A percentile compares a stretch with the other conserved stretches of the same genome.
These are phyloP conservation scores for Smallanthus sonchifolius DNA, from an alignment of 129 eudicot species.

Conservation along the genomic window DNA sequence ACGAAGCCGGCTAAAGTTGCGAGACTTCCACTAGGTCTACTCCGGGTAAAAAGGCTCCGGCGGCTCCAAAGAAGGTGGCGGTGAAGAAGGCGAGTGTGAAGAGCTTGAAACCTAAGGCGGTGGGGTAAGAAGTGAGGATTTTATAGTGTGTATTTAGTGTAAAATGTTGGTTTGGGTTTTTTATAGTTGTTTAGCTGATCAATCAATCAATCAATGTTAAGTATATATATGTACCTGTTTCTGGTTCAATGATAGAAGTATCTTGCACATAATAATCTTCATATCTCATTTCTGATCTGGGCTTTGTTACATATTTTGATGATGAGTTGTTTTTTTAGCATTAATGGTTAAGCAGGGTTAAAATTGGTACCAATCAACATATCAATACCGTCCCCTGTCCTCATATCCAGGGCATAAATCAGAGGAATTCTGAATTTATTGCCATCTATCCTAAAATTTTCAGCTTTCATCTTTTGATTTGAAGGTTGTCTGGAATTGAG, in stretches of 20 bases:
- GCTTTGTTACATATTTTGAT: too few relatives aligned
- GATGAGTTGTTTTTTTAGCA: too few relatives aligned
- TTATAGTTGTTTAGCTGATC: neutral
- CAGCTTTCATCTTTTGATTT: too few relatives aligned
- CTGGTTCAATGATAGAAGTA: too few relatives aligned
- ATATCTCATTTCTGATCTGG: neutral
- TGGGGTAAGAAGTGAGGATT: constrained; percentile 24
- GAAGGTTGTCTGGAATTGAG: too few relatives aligned
- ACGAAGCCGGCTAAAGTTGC: constrained; percentile 42
- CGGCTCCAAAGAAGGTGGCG: constrained; percentile 31
- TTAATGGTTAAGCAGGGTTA: too few relatives aligned
- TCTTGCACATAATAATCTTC: neutral
- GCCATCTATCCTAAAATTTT: too few relatives aligned
- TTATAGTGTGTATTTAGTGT: constrained; percentile 34
- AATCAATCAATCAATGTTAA: neutral
- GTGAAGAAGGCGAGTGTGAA: constrained; percentile 26
- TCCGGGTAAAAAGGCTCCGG: constrained; percentile 42
- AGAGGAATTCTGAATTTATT: too few relatives aligned
- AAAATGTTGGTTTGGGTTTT: constrained; percentile 34
- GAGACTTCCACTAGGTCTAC: constrained; percentile 43
- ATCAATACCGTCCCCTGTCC: too few relatives aligned
- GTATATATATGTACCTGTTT: too few relatives aligned
- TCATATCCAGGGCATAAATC: too few relatives aligned
- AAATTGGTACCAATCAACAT: too few relatives aligned
- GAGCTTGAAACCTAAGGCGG: constrained; percentile 34